Conservation (phyloP, 306 rosid genomes). For the Senna tora region DNA sequence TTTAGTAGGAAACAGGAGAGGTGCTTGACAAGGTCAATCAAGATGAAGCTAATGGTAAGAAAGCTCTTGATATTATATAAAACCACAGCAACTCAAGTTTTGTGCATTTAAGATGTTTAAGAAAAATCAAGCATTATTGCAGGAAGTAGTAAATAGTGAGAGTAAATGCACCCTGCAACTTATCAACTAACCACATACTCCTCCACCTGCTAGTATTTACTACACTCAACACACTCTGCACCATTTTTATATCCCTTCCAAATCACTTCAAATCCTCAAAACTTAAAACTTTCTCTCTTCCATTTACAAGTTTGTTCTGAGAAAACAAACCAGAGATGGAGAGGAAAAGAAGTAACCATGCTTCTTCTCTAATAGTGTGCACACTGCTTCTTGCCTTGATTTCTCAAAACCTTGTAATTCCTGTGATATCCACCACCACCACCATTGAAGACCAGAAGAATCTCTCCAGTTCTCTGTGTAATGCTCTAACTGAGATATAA, state of each 20-base stretch:
- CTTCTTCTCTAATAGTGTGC: conserved; percentile 57
- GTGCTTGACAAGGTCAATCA: neutral
- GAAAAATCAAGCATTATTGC: conserved; percentile 39
- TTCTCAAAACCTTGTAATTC: conserved; percentile 62
- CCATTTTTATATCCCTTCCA: conserved; percentile 58
- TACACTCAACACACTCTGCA: conserved; percentile 42
- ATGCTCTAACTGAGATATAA: conserved; percentile 42
- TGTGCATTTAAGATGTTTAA: conserved; percentile 27
- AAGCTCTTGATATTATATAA: neutral
- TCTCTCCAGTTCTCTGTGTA: conserved; percentile 46
- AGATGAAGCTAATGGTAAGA: neutral
- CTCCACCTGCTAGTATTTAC: conserved; percentile 80
- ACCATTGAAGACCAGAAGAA: conserved; percentile 62
- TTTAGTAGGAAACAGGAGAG: no score
- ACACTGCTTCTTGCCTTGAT: conserved; percentile 60
- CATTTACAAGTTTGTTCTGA: conserved; percentile 19
- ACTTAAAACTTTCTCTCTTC: conserved; percentile 20
- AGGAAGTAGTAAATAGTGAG: conserved; percentile 49
- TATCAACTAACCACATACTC: conserved; percentile 78
- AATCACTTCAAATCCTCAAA: conserved; percentile 38
- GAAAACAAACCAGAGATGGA: conserved; percentile 41
- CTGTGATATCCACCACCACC: conserved; percentile 55
- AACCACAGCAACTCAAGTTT: neutral
- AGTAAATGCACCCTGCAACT: conserved; percentile 81
- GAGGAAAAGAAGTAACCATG: conserved; percentile 46